A percentile compares a stretch with the other conserved stretches of the same genome.
Evolutionary conservation across 768 basidiomycete genomes (phyloP).

Genomic region (Leccinum truebloodii): DNA sequence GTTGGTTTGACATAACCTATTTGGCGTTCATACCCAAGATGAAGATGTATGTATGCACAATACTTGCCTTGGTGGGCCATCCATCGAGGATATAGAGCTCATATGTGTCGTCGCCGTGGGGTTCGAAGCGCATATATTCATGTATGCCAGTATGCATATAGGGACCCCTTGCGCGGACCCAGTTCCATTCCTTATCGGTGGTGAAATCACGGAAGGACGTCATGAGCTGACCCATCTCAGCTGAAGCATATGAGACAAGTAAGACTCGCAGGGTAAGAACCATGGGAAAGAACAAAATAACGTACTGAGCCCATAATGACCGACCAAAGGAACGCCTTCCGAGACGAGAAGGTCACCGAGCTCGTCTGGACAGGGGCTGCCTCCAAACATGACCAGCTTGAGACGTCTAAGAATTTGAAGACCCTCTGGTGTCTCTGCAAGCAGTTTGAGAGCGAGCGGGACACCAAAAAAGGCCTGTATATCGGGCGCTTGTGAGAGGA

Average conservation of each 20-base stretch:
- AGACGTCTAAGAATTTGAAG: constrained; percentile 41
- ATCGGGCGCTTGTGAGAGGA: constrained; percentile 37
- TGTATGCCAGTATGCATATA: constrained; percentile 16
- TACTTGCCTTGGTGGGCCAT: constrained; percentile 47
- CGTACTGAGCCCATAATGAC: constrained; percentile 51
- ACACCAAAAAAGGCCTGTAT: constrained; percentile 38
- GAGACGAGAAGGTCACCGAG: constrained; percentile 51
- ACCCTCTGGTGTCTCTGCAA: constrained; percentile 51
- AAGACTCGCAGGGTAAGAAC: background rate
- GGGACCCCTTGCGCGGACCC: constrained; percentile 40
- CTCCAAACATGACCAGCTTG: constrained; percentile 52
- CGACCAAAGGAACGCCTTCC: constrained; percentile 49
- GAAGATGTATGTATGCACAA: background rate
- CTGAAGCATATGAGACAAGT: background rate
- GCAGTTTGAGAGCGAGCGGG: constrained; percentile 42
- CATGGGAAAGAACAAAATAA: constrained; percentile 1
- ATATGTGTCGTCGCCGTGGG: constrained; percentile 41
- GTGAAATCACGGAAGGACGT: constrained; percentile 49
- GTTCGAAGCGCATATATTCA: constrained; percentile 45
- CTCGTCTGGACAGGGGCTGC: constrained; percentile 54
- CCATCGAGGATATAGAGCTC: constrained; percentile 54
- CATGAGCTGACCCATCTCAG: constrained; percentile 42
- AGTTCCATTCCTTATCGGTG: constrained; percentile 58
- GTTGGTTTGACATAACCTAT: constrained; percentile 40
- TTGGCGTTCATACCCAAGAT: background rate